Conservation (phyloP, 257 asterid species). For the Euphrasia confusa region DNA sequence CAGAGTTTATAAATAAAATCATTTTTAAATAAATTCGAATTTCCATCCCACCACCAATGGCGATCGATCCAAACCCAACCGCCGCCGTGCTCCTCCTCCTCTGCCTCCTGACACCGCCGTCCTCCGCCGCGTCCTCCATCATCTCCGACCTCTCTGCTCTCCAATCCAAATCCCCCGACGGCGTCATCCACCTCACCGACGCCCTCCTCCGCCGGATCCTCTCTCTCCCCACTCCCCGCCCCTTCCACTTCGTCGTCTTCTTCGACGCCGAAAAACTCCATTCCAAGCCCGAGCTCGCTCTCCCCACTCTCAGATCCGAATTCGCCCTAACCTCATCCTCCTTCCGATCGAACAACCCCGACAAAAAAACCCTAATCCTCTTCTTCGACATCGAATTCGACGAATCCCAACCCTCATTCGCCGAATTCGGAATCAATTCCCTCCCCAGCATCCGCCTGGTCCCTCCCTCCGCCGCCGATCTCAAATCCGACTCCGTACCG, state of each 20-base stretch:
- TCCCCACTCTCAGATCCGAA: slow-evolving; percentile 56
- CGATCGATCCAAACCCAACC: slow-evolving; percentile 23
- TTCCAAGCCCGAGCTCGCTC: slow-evolving; percentile 53
- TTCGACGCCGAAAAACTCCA: slow-evolving; percentile 78
- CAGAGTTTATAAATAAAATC: background rate
- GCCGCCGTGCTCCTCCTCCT: slow-evolving; percentile 14
- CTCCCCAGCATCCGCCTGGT: slow-evolving; percentile 65
- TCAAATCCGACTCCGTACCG: slow-evolving; percentile 37
- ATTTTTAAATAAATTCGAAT: background rate
- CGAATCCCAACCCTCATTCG: slow-evolving; percentile 48
- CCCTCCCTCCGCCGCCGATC: slow-evolving; percentile 46
- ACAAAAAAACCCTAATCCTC: slow-evolving; percentile 35
- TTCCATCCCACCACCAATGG: slow-evolving; percentile 35
- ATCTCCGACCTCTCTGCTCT: slow-evolving; percentile 45
- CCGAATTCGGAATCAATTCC: slow-evolving; percentile 40
- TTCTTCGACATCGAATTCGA: slow-evolving; percentile 55
- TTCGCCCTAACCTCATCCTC: slow-evolving; percentile 58
- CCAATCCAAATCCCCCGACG: slow-evolving; percentile 49
- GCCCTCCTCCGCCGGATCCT: slow-evolving; percentile 52
- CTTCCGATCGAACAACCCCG: slow-evolving; percentile 50
- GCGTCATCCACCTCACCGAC: slow-evolving; percentile 61
- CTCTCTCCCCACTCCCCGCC: slow-evolving; percentile 58
- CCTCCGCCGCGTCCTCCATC: slow-evolving; percentile 24
- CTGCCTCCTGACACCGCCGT: slow-evolving; percentile 23
- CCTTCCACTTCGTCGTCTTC: slow-evolving; percentile 67